Base-by-base conservation (phyloP, 331 rosid genomes). In the Quercus phellos region DNA sequence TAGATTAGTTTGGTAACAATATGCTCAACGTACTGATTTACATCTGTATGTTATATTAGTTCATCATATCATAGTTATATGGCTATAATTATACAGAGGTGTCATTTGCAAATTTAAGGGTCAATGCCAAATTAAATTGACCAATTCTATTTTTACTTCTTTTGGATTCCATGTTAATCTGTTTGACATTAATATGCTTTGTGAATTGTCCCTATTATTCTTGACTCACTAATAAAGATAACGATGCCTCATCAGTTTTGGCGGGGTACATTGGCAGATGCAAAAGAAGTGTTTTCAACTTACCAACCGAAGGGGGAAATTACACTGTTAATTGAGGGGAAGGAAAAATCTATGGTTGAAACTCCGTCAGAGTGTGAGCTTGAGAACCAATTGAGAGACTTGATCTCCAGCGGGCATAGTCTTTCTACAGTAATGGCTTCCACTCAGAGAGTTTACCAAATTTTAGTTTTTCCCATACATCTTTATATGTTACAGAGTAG, bases 261-360 rank as follows among this genome's bases (percentile, higher is more conserved):
- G 99, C 92, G 92, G 64, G 96, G 99, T 30, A 84, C 98, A 38
- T 83, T 95, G 72, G 83, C 83, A 29, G 96, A 95, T 84, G 97
- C 99, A 69, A 85, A 79, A 81, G 74, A 86, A 81, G 83, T 54
- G 64, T 93, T 87, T 84, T 91, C 88, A 6, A 42, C 56, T 59
- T 91, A 76, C 42, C 92, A 83, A 50, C 87, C 93, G 35, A 95
- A 86, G 85, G 99, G 99, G 75, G 98, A 95, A 87, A 94, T 91
- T 59, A 95, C 98, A 38, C 74, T 93, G 80, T 80, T 90, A 87
- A 85, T 93, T 78, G 93, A 90, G 84, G 97, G 98, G 75, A 77
- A 75, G 63, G 71, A 66, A 71, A 58, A 71, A 66, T 69, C 81
- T 78, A 75, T 78, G 4, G 84, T 81, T 59, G 90, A 92, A 88